Percentiles rank a stretch among this genome's conserved stretches.
phyloP scores from a whole-genome alignment of 345 rosid genomes.

The Linum lewisii region DNA sequence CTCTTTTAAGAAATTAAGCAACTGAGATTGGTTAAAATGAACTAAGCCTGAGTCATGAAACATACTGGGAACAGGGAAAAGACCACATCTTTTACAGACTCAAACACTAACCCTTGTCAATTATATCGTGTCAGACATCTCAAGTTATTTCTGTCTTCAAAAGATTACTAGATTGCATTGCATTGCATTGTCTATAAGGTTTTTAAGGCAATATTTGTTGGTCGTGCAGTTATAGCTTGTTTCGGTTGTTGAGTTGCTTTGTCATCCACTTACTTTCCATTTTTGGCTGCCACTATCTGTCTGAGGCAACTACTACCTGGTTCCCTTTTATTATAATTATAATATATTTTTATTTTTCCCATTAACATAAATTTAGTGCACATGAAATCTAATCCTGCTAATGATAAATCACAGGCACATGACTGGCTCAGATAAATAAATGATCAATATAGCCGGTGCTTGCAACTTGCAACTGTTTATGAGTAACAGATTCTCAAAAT shows the following conservation, averaged over 20 bases:
- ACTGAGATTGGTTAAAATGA: background rate
- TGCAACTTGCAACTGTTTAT: background rate
- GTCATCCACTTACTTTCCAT: background rate
- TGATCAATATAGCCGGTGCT: background rate
- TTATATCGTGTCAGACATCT: background rate
- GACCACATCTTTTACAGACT: too few species aligned
- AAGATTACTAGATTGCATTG: background rate
- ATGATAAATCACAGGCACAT: background rate
- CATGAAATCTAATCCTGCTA: background rate
- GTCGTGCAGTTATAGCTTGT: background rate
- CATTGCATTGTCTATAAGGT: background rate
- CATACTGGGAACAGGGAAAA: too few species aligned
- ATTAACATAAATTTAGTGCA: background rate
- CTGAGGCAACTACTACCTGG: background rate
- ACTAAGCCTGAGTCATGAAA: too few species aligned
- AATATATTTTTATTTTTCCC: too few species aligned
- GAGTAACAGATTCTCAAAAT: background rate
- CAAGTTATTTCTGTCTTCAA: background rate
- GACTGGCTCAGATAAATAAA: background rate
- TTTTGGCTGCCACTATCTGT: background rate
- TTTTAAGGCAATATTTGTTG: background rate
- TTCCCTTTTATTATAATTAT: background rate
- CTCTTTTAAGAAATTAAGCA: background rate
- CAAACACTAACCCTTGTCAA: too few species aligned
- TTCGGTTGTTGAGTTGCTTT: background rate